Conservation (phyloP, 2,329 filamentous ascomycete genomes). For the Monilinia polystroma region DNA sequence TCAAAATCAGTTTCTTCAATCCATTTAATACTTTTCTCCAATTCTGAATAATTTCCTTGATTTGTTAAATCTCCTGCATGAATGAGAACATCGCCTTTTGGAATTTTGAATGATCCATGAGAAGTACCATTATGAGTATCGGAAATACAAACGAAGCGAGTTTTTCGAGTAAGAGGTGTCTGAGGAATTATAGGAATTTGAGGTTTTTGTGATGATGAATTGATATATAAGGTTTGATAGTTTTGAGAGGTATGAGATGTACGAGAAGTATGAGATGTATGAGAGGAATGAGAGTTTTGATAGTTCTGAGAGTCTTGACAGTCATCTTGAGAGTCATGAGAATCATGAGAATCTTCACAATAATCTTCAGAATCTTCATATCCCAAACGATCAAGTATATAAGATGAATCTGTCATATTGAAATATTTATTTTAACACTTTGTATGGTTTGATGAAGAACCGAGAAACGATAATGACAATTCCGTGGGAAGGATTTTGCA, state of each 20-base stretch:
- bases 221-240: not conserved
- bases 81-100: conserved; percentile 70
- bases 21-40: conserved; percentile 64
- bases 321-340: not conserved
- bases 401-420: not conserved
- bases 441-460: no score
- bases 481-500: no score
- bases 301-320: not conserved
- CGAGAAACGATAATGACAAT: no score
- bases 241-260: not conserved
- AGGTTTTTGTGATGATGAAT: not conserved
- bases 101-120: conserved; percentile 56
- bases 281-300: not conserved
- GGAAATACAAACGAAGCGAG: conserved; percentile 71
- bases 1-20: conserved; percentile 66
- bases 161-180: conserved; percentile 42
- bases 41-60: conserved; percentile 60
- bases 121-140: conserved; percentile 69
- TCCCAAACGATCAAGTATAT: conserved; percentile 1
- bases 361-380: conserved; percentile 1
- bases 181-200: not conserved
- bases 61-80: conserved; percentile 78
- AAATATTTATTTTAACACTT: no score
- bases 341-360: not conserved
- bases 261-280: no score